Conservation (phyloP, 805 yeast genomes). For the Naumovozyma baii region DNA sequence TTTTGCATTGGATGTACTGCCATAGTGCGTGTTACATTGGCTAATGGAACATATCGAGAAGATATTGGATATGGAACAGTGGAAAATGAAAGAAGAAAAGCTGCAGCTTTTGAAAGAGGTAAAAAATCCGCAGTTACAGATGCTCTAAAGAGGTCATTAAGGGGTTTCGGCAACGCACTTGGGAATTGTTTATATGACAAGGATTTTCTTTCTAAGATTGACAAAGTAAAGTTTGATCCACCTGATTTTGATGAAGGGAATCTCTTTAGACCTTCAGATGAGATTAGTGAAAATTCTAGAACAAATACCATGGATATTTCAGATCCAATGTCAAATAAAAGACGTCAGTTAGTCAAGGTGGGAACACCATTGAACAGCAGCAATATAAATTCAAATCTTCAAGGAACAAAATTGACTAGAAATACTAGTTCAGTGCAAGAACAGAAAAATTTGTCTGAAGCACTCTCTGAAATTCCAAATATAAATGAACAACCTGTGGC, state of each 20-base stretch:
- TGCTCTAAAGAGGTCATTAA: constrained; percentile 65
- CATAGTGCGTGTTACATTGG: constrained; percentile 60
- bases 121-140: constrained; percentile 80
- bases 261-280: constrained; percentile 32
- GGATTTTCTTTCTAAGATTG: constrained; percentile 42
- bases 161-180: constrained; percentile 74
- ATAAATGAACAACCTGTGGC: not conserved
- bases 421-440: not conserved
- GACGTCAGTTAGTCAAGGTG: constrained; percentile 16
- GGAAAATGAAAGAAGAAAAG: constrained; percentile 61
- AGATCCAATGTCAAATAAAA: constrained; percentile 12
- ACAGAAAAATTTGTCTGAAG: not conserved
- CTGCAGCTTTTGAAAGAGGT: constrained; percentile 74
- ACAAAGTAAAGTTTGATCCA: constrained; percentile 36
- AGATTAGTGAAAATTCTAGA: constrained; percentile 24
- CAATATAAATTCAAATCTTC: not conserved
- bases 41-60: constrained; percentile 71
- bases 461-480: too few relatives aligned
- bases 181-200: constrained; percentile 82
- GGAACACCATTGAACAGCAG: constrained; percentile 1
- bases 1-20: constrained; percentile 61
- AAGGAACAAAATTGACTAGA: not conserved
- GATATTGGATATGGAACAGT: constrained; percentile 81
- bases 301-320: constrained; percentile 17
- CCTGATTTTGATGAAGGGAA: constrained; percentile 38